Evolutionary conservation across 1,139 yeast genomes (phyloP).

Genomic region (Spathaspora jeffriesii): DNA sequence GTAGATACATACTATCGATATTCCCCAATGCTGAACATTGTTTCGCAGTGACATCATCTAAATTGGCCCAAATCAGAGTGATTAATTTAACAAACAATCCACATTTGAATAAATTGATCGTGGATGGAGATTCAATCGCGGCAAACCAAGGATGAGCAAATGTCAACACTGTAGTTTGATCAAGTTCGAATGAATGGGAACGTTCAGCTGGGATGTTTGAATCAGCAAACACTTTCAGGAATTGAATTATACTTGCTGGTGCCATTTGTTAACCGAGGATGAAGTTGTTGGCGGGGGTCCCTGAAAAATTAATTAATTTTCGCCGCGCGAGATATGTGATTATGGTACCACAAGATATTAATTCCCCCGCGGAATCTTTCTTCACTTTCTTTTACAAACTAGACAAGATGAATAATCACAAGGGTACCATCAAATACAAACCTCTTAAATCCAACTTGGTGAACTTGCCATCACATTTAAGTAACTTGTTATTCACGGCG

Average conservation of each 20-base stretch:
- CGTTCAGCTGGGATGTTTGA: not conserved
- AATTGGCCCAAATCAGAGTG: not conserved
- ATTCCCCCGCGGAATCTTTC: slow-evolving; percentile 1
- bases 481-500: slow-evolving; percentile 51
- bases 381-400: too few species aligned
- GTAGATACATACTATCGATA: not conserved
- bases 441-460: slow-evolving; percentile 55
- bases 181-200: not conserved
- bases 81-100: slow-evolving; percentile 1
- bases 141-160: slow-evolving; percentile 2
- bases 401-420: slow-evolving; percentile 37
- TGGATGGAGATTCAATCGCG: not conserved
- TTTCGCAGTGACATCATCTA: not conserved
- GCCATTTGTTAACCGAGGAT: not conserved
- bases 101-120: not conserved
- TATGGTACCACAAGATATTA: too few species aligned
- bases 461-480: slow-evolving; percentile 55
- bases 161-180: not conserved
- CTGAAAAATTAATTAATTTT: too few species aligned
- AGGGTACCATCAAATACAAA: slow-evolving; percentile 27
- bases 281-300: not conserved
- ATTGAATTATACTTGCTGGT: not conserved
- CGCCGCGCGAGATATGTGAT: not conserved
- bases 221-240: not conserved
- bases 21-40: not conserved